Base-by-base conservation (phyloP, 805 yeast species). In the Yamadazyma insecticola region DNA sequence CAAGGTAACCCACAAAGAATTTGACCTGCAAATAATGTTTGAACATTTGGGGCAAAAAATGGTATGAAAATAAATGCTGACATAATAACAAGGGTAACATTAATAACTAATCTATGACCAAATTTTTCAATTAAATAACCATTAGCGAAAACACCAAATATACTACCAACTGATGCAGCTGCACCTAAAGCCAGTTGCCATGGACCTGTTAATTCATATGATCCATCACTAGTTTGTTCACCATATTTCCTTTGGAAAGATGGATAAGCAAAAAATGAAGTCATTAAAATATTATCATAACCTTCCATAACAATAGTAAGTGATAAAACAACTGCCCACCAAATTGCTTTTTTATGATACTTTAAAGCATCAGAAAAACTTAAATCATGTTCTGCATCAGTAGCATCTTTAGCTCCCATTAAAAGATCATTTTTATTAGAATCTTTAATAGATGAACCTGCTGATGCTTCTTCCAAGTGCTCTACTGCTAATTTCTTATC, bases 281-380 rank as follows among this genome's bases (percentile, higher is more conserved):
- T 39, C 48, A 67, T 47, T 29, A 72, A 48, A 32, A 17, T 33
- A n/a, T 48, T 43, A 38, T 62, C 69, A 41, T 60, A 62, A 28
- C 67, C 69, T 42, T 62, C 69, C 65, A 61, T 60, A 30, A 61
- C 44, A 43, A 67, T 50, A 16, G 67, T 65, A 6, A 65, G 40
- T 5, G 72, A 57, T 28, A 71, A 49, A 23, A 70, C 48, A 16
- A 67, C 37, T 3, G 74, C 63, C 77, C 76, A 72, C 37, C 56
- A 38, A 5, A 51, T 49, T 3, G 69, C 67, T 29, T 45, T 51
- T 16, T 67, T 69, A 43, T 64, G 64, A n/a, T 53, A 51, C 36
- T 45, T 54, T 9, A 66, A 22, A 25, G 66, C 70, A 29, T 65
- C 55, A 28, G 39, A 11, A 6, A 49, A 32, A 2, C 42, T 37